Evolutionary conservation across 2,329 filamentous ascomycete genomes (phyloP), one percentile per base, ranked within the genome.

Genomic region (Apiospora saccharicola): DNA sequence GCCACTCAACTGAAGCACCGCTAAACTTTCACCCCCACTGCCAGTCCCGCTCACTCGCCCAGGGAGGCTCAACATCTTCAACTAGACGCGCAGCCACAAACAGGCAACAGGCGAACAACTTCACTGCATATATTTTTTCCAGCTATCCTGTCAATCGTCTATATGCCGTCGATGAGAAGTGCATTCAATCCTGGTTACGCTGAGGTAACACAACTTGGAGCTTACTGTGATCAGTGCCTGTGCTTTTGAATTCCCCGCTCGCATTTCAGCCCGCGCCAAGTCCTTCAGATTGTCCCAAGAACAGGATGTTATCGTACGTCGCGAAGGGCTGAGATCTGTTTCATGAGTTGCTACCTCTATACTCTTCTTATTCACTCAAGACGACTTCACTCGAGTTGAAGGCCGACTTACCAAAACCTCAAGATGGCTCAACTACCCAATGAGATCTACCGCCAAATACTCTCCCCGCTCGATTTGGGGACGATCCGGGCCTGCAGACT

Each of bases 371-470:
- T 10, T 10, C 7, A 3, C 10, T 8, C n/a, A 7, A 49, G 3
- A 8, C 22, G 19, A 10, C 12, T n/a, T n/a, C 7, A 10, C 7
- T 4, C 6, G 46, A 22, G 10, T 49, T n/a, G 19, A n/a, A 49
- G 46, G 46, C 19, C 7, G 6, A 10, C 22, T 49, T n/a, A n/a
- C 7, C 30, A 7, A 34, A 61, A 8, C 26, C 0, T 19, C 53
- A 37, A 61, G 22, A 61, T 61, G 53, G 57, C 34, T 4, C 10
- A 37, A 19, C 30, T 41, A 14, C 57, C 57, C 19, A 41, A 64
- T 34, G 34, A 64, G 41, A 37, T 64, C 30, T 64, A 64, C 34
- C 57, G 22, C 34, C 57, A 64, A 7, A 64, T 64, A 22, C 57
- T 41, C 57, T 64, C 16, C 22, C 57, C 57, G 22, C 57, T 64